phyloP scores from a whole-genome alignment of 306 rosid genomes.

The Geum urbanum region DNA sequence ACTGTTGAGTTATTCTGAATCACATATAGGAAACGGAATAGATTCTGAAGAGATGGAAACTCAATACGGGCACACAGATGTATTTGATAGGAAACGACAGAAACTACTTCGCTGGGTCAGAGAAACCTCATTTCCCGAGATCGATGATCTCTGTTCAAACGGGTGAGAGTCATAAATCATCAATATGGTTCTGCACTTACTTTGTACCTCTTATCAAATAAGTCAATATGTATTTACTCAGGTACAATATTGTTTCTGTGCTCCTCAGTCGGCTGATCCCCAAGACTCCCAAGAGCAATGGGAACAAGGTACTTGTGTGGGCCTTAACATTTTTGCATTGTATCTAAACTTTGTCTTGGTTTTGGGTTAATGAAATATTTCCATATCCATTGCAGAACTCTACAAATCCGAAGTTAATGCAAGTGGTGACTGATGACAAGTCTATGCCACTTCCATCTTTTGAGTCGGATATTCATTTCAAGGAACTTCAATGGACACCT shows the following conservation, averaged over 20 bases:
- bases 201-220: conserved; percentile 19
- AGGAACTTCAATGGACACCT: conserved; percentile 34
- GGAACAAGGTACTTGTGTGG: conserved; percentile 42
- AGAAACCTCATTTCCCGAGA: conserved; percentile 42
- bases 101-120: conserved; percentile 55
- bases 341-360: conserved; percentile 10
- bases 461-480: conserved; percentile 37
- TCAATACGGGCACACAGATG: conserved; percentile 29
- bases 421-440: conserved; percentile 29
- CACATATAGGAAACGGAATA: conserved; percentile 13
- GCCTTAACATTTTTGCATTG: conserved; percentile 22
- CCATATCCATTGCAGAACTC: conserved; percentile 31
- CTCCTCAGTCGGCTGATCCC: conserved; percentile 74
- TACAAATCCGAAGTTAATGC: conserved; percentile 21
- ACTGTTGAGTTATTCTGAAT: conserved; percentile 11
- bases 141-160: conserved; percentile 41
- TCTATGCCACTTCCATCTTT: conserved; percentile 32
- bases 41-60: conserved; percentile 30
- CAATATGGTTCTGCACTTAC: conserved; percentile 19
- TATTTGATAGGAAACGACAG: conserved; percentile 61
- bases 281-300: conserved; percentile 31
- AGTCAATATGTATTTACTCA: conserved; percentile 36
- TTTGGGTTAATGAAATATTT: conserved; percentile 19
- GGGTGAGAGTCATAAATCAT: conserved; percentile 50
- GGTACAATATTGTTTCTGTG: conserved; percentile 49